Conservation (phyloP, 2,329 filamentous ascomycete species). For the Calycina marina region DNA sequence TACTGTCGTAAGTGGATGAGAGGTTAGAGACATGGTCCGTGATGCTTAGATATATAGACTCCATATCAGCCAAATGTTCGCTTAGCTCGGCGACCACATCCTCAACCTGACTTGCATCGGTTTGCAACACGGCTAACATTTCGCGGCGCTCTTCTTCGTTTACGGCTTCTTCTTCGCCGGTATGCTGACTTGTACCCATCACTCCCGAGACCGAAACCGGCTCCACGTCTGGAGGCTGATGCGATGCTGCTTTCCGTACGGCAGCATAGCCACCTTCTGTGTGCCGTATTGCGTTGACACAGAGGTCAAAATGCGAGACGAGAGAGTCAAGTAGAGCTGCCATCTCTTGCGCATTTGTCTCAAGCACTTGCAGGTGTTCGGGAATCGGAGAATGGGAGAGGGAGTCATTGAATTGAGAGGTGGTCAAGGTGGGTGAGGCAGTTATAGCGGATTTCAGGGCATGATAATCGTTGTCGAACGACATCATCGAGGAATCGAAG, state of each 20-base stretch:
- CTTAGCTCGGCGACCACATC: constrained; percentile 57
- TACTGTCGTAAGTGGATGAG: constrained; percentile 38
- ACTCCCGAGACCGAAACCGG: constrained; percentile 51
- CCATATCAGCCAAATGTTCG: constrained; percentile 64
- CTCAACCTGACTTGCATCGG: constrained; percentile 54
- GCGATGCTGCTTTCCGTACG: constrained; percentile 52
- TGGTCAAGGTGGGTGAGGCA: constrained; percentile 21
- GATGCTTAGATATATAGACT: constrained; percentile 50
- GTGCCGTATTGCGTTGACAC: constrained; percentile 78
- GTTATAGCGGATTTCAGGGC: constrained; percentile 36
- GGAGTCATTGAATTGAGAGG: constrained; percentile 8
- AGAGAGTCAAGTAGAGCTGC: constrained; percentile 67
- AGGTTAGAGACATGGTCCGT: constrained; percentile 45
- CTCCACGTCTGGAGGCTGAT: constrained; percentile 31
- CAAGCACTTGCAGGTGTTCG: constrained; percentile 28
- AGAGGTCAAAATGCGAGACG: constrained; percentile 82
- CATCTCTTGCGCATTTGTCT: constrained; percentile 60
- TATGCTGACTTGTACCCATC: constrained; percentile 39
- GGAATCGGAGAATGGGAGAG: constrained; percentile 26
- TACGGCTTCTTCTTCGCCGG: constrained; percentile 47
- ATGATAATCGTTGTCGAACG: constrained; percentile 62
- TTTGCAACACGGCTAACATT: constrained; percentile 67
- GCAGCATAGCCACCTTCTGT: constrained; percentile 70
- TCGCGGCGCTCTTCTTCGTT: constrained; percentile 63
- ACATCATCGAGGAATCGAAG: constrained; percentile 53